A percentile compares a stretch with the other conserved stretches of the same genome.
Evolutionary conservation across 495 filamentous ascomycete genomes (phyloP).

Genomic region (Aspergillus nidulans): DNA sequence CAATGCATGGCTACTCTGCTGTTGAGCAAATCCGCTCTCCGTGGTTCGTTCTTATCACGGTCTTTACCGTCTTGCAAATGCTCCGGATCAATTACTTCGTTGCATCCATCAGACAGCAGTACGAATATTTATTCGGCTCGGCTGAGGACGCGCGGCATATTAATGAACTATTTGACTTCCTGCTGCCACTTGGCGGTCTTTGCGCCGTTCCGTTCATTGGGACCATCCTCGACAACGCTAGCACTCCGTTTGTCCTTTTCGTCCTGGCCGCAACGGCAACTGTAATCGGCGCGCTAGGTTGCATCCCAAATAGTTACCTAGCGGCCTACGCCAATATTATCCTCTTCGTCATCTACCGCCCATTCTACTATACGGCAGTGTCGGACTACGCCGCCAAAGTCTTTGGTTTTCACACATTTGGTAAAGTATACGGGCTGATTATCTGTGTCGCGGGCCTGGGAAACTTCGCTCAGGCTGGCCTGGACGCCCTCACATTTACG

Average conservation of each 20-base stretch:
- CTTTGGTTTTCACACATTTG: slow-evolving; percentile 93
- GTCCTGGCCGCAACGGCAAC: slow-evolving; percentile 71
- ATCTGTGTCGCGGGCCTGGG: slow-evolving; percentile 84
- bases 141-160: slow-evolving; percentile 56
- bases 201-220: slow-evolving; percentile 86
- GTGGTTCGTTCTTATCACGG: slow-evolving; percentile 83
- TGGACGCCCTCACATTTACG: slow-evolving; percentile 76
- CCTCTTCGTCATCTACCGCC: slow-evolving; percentile 64
- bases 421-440: slow-evolving; percentile 91
- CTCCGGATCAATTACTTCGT: slow-evolving; percentile 97
- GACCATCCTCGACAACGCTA: slow-evolving; percentile 68
- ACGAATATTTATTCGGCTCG: slow-evolving; percentile 67
- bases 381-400: slow-evolving; percentile 90
- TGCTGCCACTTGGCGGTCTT: slow-evolving; percentile 82
- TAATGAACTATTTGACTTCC: slow-evolving; percentile 85
- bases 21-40: slow-evolving; percentile 69
- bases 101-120: slow-evolving; percentile 82
- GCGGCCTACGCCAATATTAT: slow-evolving; percentile 75
- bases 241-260: slow-evolving; percentile 69
- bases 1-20: slow-evolving; percentile 72
- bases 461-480: slow-evolving; percentile 78
- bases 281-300: slow-evolving; percentile 71
- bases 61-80: slow-evolving; percentile 91
- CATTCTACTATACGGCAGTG: slow-evolving; percentile 51
- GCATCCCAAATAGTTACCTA: slow-evolving; percentile 59